phyloP scores from a whole-genome alignment of 148 eudicot species.

The Mesembryanthemum crystallinum region DNA sequence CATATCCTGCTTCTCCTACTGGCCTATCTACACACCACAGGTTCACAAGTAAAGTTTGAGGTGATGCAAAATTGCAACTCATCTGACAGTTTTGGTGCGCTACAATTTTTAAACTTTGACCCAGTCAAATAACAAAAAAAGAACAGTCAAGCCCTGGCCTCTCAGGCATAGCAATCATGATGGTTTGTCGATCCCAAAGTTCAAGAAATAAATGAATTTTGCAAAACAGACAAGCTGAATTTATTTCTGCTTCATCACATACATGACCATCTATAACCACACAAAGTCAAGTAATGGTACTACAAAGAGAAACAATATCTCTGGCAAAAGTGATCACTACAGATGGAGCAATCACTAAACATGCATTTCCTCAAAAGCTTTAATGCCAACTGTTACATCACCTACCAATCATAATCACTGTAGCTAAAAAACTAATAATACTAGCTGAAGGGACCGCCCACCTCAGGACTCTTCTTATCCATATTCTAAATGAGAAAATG shows the following conservation, averaged over 20 bases:
- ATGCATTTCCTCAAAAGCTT: conserved; percentile 9
- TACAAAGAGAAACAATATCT: background rate
- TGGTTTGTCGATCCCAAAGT: background rate
- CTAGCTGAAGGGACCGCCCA: background rate
- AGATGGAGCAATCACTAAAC: background rate
- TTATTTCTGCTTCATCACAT: background rate
- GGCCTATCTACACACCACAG: background rate
- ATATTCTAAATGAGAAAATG: background rate
- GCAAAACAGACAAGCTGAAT: background rate
- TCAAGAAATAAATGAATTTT: background rate
- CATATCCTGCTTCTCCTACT: background rate
- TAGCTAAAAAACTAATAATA: background rate
- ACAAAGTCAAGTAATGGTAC: background rate
- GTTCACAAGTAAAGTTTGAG: background rate
- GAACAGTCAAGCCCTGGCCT: background rate
- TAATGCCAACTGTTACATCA: background rate
- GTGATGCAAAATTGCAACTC: background rate
- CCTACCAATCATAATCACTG: background rate
- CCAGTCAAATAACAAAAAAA: background rate
- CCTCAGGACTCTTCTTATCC: background rate
- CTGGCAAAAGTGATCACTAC: background rate
- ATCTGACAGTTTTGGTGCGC: background rate
- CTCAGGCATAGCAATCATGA: background rate
- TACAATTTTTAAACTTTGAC: background rate
- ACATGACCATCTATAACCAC: background rate